These are phyloP conservation scores for Fusarium beomiforme DNA, from an alignment of 2,329 filamentous ascomycete genomes.

Conservation along the genomic window DNA sequence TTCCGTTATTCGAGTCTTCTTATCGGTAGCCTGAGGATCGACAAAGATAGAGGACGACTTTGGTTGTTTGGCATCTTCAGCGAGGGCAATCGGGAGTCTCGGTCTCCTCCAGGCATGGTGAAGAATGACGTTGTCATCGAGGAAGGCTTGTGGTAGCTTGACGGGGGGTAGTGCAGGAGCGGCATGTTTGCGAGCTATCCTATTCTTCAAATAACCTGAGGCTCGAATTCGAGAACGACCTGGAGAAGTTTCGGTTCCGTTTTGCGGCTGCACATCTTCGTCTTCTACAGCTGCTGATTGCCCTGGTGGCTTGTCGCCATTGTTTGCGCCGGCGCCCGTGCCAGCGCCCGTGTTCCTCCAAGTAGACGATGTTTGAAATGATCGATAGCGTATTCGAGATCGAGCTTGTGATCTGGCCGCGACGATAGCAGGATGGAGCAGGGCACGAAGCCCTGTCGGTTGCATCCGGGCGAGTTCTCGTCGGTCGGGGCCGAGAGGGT, in stretches of 20 bases:
- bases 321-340: constrained; percentile 27
- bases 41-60: constrained; percentile 47
- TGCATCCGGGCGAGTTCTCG: constrained; percentile 46
- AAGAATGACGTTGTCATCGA: constrained; percentile 59
- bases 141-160: constrained; percentile 66
- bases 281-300: constrained; percentile 42
- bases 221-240: constrained; percentile 43
- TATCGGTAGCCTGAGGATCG: constrained; percentile 36
- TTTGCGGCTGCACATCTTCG: constrained; percentile 43
- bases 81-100: constrained; percentile 45
- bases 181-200: constrained; percentile 46
- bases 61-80: constrained; percentile 45
- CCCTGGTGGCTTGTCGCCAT: constrained; percentile 44
- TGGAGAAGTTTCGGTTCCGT: constrained; percentile 40
- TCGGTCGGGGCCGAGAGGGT: constrained; percentile 7
- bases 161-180: constrained; percentile 60
- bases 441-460: constrained; percentile 45
- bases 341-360: constrained; percentile 31
- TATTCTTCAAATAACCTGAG: constrained; percentile 43
- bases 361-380: constrained; percentile 34
- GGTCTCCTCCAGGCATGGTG: constrained; percentile 41
- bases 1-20: constrained; percentile 33
- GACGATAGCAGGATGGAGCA: constrained; percentile 42
- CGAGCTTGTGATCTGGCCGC: constrained; percentile 38
- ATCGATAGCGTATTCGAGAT: constrained; percentile 31